phyloP scores from a whole-genome alignment of 331 rosid genomes.

The Saraca asoca region DNA sequence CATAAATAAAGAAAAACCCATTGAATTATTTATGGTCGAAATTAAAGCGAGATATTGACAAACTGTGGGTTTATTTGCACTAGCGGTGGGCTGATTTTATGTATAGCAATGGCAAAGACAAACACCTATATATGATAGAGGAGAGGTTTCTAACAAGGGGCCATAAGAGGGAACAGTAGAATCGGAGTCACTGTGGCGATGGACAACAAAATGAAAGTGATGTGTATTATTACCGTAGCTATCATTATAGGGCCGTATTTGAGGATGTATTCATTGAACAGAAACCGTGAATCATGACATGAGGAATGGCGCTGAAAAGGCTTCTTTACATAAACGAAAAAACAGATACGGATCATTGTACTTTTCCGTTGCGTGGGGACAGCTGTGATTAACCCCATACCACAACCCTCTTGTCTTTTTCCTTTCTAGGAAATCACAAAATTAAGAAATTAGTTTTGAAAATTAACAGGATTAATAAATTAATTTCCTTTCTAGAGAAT shows the following conservation, averaged over 20 bases:
- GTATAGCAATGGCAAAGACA: too few relatives aligned
- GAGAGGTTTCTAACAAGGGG: too few relatives aligned
- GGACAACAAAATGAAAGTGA: neutral
- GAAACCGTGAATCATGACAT: neutral
- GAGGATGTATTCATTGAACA: conserved; percentile 25
- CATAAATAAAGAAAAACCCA: too few relatives aligned
- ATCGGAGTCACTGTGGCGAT: neutral
- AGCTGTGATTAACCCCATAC: conserved; percentile 31
- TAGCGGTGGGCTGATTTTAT: too few relatives aligned
- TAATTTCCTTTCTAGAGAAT: too few relatives aligned
- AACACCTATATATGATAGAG: too few relatives aligned
- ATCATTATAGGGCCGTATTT: conserved; percentile 11
- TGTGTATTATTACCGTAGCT: neutral
- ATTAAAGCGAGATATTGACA: too few relatives aligned
- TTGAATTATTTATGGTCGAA: too few relatives aligned
- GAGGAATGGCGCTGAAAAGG: neutral
- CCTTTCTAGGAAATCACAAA: neutral
- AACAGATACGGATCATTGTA: conserved; percentile 41
- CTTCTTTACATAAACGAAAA: neutral
- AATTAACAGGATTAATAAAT: too few relatives aligned
- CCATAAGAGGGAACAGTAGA: too few relatives aligned
- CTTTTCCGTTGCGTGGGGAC: conserved; percentile 44
- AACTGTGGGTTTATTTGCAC: too few relatives aligned
- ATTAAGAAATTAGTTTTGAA: too few relatives aligned
- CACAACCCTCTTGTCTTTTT: neutral